Conservation (phyloP, 805 yeast genomes). For the Scheffersomyces lignosus region DNA sequence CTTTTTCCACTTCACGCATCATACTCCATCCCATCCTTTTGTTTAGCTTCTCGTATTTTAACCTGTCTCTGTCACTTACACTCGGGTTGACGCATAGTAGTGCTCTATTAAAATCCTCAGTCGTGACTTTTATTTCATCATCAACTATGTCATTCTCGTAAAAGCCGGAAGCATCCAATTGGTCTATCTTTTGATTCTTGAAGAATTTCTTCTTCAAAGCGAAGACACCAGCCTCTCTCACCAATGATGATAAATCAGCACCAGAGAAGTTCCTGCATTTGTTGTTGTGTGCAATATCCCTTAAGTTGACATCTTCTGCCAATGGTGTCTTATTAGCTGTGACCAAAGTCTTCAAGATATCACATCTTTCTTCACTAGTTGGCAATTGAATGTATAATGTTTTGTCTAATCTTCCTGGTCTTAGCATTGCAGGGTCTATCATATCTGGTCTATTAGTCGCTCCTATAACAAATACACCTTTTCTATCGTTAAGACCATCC, state of each 20-base stretch:
- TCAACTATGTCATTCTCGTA: conserved; percentile 22
- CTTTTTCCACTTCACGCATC: too few relatives aligned
- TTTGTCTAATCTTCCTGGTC: conserved; percentile 96
- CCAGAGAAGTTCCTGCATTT: conserved; percentile 91
- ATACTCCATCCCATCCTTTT: conserved; percentile 73
- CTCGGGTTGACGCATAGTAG: conserved; percentile 80
- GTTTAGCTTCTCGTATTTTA: conserved; percentile 71
- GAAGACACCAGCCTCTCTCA: conserved; percentile 89
- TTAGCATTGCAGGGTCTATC: conserved; percentile 96
- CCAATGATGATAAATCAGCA: conserved; percentile 90
- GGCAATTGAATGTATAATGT: conserved; percentile 91
- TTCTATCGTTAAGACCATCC: conserved; percentile 90
- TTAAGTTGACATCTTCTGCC: conserved; percentile 58
- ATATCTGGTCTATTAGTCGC: conserved; percentile 98
- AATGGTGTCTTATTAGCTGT: conserved; percentile 76
- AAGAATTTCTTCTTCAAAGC: conserved; percentile 80
- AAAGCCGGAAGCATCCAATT: conserved; percentile 38
- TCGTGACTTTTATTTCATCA: conserved; percentile 53
- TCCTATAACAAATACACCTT: conserved; percentile 92
- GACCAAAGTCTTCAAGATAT: conserved; percentile 77
- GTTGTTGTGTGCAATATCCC: conserved; percentile 64
- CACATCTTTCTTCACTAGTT: conserved; percentile 70
- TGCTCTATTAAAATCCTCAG: conserved; percentile 69
- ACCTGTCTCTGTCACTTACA: conserved; percentile 82
- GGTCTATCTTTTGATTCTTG: conserved; percentile 37